A percentile compares a stretch with the other conserved stretches of the same genome.
Conservation (phyloP, 441 rosid genomes). For the Corymbia citriodora region DNA sequence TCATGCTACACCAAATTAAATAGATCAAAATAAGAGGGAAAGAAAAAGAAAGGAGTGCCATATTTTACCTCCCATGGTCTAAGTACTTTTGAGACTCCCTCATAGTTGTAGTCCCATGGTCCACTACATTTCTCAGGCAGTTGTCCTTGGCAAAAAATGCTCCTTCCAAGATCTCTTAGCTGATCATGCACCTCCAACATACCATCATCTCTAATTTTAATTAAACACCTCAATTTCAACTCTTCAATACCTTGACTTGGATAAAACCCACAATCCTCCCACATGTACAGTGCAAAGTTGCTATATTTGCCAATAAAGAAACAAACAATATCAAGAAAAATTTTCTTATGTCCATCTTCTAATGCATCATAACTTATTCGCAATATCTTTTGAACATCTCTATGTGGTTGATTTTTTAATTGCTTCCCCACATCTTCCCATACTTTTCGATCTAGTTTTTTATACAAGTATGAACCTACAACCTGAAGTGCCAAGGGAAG, state of each 20-base stretch:
- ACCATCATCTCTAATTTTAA: too few species aligned
- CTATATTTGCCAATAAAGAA: too few species aligned
- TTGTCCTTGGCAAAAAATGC: too few species aligned
- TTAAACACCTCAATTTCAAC: background rate
- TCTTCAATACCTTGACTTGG: background rate
- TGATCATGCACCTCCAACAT: rapidly evolving
- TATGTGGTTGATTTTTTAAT: rapidly evolving
- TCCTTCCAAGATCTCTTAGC: background rate
- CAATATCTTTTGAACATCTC: too few species aligned
- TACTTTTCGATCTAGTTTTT: rapidly evolving
- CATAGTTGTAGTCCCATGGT: rapidly evolving
- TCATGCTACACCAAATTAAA: too few species aligned
- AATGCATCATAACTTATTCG: too few species aligned
- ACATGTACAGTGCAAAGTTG: too few species aligned
- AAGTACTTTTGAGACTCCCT: too few species aligned
- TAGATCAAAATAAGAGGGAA: too few species aligned
- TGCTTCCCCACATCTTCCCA: background rate
- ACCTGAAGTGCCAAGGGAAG: background rate
- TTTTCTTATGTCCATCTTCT: too few species aligned
- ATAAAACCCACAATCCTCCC: background rate
- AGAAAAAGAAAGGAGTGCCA: too few species aligned
- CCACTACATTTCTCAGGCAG: rapidly evolving
- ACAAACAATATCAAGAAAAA: too few species aligned
- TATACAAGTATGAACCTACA: background rate
- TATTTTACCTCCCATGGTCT: rapidly evolving